phyloP scores from a whole-genome alignment of 2,329 filamentous ascomycete genomes.

The Cryphonectria carpinicola region DNA sequence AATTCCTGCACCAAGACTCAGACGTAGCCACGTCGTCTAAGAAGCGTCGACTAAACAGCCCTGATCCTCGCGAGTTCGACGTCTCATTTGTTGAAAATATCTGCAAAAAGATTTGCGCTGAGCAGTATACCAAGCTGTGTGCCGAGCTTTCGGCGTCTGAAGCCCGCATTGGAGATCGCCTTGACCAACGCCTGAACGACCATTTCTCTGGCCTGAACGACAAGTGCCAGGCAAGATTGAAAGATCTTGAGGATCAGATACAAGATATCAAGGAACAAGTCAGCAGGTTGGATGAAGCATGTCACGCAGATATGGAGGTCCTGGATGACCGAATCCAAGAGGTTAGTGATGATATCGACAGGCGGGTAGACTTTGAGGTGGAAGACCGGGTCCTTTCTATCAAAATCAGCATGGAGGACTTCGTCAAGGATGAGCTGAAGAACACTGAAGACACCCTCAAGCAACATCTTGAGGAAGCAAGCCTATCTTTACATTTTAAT shows the following conservation, averaged over 20 bases:
- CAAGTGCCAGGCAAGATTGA: background rate
- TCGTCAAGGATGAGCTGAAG: constrained; percentile 18
- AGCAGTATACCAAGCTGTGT: constrained; percentile 3
- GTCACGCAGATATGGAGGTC: background rate
- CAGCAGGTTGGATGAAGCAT: constrained; percentile 6
- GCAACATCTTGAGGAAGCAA: constrained; percentile 12
- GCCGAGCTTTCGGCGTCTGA: constrained; percentile 1
- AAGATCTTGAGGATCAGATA: constrained; percentile 1
- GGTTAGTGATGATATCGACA: constrained; percentile 14
- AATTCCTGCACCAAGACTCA: background rate
- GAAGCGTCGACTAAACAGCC: constrained; percentile 11
- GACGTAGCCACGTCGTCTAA: constrained; percentile 10
- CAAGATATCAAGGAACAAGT: constrained; percentile 1
- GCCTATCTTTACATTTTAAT: constrained; percentile 14
- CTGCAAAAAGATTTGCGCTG: constrained; percentile 14
- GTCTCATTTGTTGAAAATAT: constrained; percentile 13
- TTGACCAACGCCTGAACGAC: constrained; percentile 9
- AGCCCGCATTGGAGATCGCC: constrained; percentile 3
- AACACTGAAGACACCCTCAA: constrained; percentile 13
- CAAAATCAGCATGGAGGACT: constrained; percentile 15
- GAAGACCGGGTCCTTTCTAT: constrained; percentile 14
- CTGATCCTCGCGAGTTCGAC: background rate
- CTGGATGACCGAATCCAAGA: constrained; percentile 13
- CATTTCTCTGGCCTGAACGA: background rate
- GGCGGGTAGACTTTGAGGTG: constrained; percentile 11